phyloP scores from a whole-genome alignment of 2,329 filamentous ascomycete genomes.

The Chrysoporthe cubensis region DNA sequence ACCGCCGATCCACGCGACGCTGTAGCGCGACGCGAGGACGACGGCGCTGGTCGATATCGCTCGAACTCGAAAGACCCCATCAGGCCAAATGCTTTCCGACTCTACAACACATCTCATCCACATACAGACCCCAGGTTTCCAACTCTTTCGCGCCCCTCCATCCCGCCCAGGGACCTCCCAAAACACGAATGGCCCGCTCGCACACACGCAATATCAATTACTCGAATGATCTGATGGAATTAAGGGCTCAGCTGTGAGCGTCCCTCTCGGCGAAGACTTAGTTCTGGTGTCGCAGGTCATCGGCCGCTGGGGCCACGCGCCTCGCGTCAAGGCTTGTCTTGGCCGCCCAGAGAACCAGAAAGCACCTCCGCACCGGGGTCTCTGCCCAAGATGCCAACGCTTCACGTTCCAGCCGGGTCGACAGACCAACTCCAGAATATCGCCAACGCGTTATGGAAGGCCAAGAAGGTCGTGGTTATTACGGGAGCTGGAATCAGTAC shows the following conservation, averaged over 20 bases:
- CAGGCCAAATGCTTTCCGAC: conserved; percentile 1
- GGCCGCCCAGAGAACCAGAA: neutral
- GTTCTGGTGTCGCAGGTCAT: conserved; percentile 3
- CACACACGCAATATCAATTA: conserved; percentile 4
- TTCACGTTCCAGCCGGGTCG: conserved; percentile 57
- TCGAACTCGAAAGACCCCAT: neutral
- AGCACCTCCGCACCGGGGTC: neutral
- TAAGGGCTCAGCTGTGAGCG: conserved; percentile 10
- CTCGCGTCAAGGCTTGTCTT: conserved; percentile 10
- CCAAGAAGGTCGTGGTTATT: conserved; percentile 71
- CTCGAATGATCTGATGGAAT: conserved; percentile 3
- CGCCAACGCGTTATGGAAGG: conserved; percentile 65
- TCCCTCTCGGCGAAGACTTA: conserved; percentile 10
- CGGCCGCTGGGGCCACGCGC: neutral
- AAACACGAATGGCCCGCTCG: conserved; percentile 20
- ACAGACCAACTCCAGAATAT: conserved; percentile 64
- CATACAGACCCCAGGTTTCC: neutral
- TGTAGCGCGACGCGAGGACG: conserved; percentile 9
- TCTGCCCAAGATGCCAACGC: conserved; percentile 58
- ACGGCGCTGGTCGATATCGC: neutral
- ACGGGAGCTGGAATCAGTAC: conserved; percentile 77
- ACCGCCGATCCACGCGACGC: neutral
- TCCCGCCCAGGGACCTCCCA: neutral
- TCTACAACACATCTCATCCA: neutral
- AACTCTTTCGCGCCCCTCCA: neutral